Evolutionary conservation across 129 eudicot species (phyloP).

Genomic region (Helianthus annuus): HanXRQr2.0-SUNRISE NC_035434.2:172001233-172001732

Average conservation of each 20-base stretch:
- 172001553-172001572: slow-evolving; percentile 39
- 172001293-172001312: slow-evolving; percentile 41
- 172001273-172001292: slow-evolving; percentile 1
- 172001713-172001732: slow-evolving; percentile 9
- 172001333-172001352: no score
- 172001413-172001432: no score
- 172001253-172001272: no score
- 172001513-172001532: slow-evolving; percentile 38
- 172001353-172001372: no score
- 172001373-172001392: no score
- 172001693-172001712: slow-evolving; percentile 23
- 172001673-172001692: slow-evolving; percentile 1
- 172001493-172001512: slow-evolving; percentile 19
- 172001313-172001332: background rate
- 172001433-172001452: no score
- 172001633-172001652: slow-evolving; percentile 6
- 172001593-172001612: slow-evolving; percentile 51
- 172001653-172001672: slow-evolving; percentile 24
- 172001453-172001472: no score
- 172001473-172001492: no score
- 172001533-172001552: slow-evolving; percentile 40
- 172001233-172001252: no score
- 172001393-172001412: no score
- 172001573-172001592: slow-evolving; percentile 39
- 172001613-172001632: slow-evolving; percentile 54